A percentile compares a stretch with the other conserved stretches of the same genome.
Evolutionary conservation across 2,329 filamentous ascomycete species (phyloP).

Genomic region (Cadophora gregata): DNA sequence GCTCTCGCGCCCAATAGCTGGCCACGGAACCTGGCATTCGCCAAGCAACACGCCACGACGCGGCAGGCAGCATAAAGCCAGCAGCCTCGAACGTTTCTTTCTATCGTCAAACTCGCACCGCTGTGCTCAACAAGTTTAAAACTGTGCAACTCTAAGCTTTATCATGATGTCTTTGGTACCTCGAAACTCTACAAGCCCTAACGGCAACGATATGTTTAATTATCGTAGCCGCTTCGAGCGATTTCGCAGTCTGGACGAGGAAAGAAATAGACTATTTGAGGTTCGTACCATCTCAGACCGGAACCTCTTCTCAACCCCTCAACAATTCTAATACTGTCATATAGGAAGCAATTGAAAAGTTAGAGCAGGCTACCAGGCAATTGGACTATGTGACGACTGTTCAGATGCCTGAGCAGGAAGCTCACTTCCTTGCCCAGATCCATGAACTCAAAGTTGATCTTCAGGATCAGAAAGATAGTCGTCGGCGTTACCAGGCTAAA

Average conservation of each 20-base stretch:
- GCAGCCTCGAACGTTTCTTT: background rate
- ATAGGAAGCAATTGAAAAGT: background rate
- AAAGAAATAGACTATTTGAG: background rate
- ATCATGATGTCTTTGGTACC: background rate
- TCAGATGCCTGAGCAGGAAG: conserved; percentile 6
- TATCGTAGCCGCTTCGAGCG: background rate
- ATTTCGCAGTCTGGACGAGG: background rate
- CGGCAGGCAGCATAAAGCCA: background rate
- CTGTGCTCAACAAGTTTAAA: background rate
- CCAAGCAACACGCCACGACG: background rate
- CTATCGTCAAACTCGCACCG: background rate
- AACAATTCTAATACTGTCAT: background rate
- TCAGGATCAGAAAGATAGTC: conserved; percentile 1
- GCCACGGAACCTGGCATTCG: background rate
- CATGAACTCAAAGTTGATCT: conserved; percentile 6
- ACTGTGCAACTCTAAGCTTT: background rate
- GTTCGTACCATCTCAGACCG: background rate
- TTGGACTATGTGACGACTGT: background rate
- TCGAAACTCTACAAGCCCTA: background rate
- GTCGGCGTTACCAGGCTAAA: background rate
- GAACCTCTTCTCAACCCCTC: background rate
- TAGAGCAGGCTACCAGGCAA: background rate
- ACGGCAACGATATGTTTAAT: background rate
- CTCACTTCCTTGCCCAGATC: background rate
- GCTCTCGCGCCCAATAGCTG: background rate